A percentile compares a stretch with the other conserved stretches of the same genome.
phyloP scores from a whole-genome alignment of 768 basidiomycete genomes.

The Serendipita sp. region DNA sequence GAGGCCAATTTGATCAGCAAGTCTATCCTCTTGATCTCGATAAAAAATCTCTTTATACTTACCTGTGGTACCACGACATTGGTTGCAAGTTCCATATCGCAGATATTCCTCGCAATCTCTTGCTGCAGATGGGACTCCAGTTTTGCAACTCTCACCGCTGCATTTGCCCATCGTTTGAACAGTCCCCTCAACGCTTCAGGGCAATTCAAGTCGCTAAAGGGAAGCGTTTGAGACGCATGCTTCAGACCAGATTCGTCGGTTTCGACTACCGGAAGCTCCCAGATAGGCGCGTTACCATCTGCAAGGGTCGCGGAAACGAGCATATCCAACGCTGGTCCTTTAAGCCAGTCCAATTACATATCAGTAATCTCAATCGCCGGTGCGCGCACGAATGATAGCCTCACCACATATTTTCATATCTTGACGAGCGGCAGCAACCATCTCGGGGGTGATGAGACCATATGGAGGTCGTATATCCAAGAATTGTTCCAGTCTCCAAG shows the following conservation, averaged over 20 bases:
- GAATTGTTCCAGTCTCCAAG: background rate
- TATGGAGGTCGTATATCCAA: background rate
- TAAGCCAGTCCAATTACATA: background rate
- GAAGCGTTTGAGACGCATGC: background rate
- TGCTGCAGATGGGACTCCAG: background rate
- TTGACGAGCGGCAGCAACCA: background rate
- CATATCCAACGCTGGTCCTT: background rate
- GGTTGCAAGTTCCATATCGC: background rate
- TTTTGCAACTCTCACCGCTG: background rate
- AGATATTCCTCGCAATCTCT: slow-evolving; percentile 2
- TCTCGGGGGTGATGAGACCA: background rate
- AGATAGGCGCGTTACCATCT: background rate
- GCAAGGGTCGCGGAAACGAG: background rate
- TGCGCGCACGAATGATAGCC: too few species aligned
- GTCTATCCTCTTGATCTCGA: too few species aligned
- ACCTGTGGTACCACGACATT: background rate
- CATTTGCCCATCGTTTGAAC: background rate
- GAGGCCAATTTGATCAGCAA: background rate
- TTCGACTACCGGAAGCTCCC: background rate
- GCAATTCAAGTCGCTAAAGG: background rate
- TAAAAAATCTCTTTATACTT: background rate
- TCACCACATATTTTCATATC: slow-evolving; percentile 2
- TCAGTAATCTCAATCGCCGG: too few species aligned
- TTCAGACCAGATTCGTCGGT: background rate
- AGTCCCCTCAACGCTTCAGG: background rate